Evolutionary conservation across 306 rosid species (phyloP).

Genomic region (Clitoria ternatea): DNA sequence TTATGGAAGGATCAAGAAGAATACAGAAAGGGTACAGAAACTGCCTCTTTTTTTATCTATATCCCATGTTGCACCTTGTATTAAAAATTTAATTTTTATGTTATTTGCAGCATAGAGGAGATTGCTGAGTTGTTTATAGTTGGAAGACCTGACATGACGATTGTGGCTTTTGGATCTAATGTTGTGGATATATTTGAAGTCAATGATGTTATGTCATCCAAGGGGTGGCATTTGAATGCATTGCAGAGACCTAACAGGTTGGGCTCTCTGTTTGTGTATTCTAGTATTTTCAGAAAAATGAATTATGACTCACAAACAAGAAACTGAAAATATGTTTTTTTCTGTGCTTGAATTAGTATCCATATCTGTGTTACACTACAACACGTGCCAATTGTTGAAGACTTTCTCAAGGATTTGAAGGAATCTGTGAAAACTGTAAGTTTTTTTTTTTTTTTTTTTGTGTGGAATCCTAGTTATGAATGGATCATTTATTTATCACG

Average conservation of each 20-base stretch:
- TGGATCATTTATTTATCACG: background rate
- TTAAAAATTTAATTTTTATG: background rate
- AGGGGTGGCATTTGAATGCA: constrained; percentile 99
- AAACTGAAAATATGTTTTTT: constrained; percentile 21
- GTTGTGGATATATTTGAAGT: constrained; percentile 90
- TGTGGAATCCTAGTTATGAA: constrained; percentile 6
- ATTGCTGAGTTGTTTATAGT: constrained; percentile 71
- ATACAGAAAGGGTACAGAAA: constrained; percentile 64
- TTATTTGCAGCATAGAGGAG: constrained; percentile 62
- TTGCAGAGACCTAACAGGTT: constrained; percentile 94
- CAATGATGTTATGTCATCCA: constrained; percentile 81
- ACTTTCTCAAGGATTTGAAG: constrained; percentile 64
- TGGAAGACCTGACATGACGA: constrained; percentile 92
- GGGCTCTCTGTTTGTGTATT: background rate
- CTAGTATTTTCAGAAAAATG: background rate
- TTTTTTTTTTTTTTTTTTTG: constrained; percentile 18
- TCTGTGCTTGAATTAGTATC: constrained; percentile 52
- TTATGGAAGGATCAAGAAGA: constrained; percentile 75
- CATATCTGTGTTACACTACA: constrained; percentile 94
- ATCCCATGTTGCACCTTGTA: background rate
- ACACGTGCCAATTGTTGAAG: constrained; percentile 65
- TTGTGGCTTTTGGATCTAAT: constrained; percentile 75
- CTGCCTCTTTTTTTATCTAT: background rate
- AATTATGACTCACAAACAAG: no score
- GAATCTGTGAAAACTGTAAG: constrained; percentile 81